Percentiles rank a stretch among this genome's conserved stretches.
These are phyloP conservation scores for Rubia yunnanensis DNA, from an alignment of 257 asterid species.

Conservation along the genomic window DNA sequence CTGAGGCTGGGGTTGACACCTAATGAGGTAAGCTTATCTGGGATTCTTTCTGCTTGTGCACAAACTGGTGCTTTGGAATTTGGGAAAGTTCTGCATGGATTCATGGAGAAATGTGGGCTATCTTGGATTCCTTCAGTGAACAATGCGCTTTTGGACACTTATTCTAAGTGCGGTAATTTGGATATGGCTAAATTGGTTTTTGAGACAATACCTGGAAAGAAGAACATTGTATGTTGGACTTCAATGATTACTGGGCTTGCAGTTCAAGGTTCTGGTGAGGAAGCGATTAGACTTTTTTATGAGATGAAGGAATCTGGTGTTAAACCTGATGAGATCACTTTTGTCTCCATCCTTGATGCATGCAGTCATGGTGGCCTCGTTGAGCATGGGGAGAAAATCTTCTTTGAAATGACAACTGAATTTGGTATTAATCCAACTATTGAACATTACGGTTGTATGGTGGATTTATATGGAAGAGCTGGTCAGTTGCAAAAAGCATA, in stretches of 20 bases:
- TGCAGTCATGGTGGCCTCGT: conserved; percentile 86
- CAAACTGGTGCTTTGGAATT: conserved; percentile 65
- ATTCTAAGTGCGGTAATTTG: conserved; percentile 66
- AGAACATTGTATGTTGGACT: conserved; percentile 64
- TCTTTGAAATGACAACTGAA: conserved; percentile 43
- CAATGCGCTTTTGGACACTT: conserved; percentile 67
- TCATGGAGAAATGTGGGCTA: conserved; percentile 52
- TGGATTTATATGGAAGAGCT: conserved; percentile 76
- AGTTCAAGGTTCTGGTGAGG: conserved; percentile 71
- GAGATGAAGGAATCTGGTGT: conserved; percentile 61
- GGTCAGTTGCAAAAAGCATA: conserved; percentile 59
- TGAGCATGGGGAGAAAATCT: conserved; percentile 44
- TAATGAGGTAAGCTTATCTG: conserved; percentile 77
- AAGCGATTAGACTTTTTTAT: conserved; percentile 46
- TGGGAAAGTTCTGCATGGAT: conserved; percentile 53
- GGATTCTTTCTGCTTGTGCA: conserved; percentile 68
- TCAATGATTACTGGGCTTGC: conserved; percentile 68
- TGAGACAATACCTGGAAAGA: conserved; percentile 49
- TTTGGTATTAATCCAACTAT: conserved; percentile 48
- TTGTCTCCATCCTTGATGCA: conserved; percentile 59
- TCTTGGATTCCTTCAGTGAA: conserved; percentile 59
- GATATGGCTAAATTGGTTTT: conserved; percentile 68
- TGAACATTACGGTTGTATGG: conserved; percentile 96
- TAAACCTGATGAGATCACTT: conserved; percentile 53
- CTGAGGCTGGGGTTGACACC: conserved; percentile 40